phyloP scores from a whole-genome alignment of 208 protist genomes.

The Naegleria fowleri region DNA sequence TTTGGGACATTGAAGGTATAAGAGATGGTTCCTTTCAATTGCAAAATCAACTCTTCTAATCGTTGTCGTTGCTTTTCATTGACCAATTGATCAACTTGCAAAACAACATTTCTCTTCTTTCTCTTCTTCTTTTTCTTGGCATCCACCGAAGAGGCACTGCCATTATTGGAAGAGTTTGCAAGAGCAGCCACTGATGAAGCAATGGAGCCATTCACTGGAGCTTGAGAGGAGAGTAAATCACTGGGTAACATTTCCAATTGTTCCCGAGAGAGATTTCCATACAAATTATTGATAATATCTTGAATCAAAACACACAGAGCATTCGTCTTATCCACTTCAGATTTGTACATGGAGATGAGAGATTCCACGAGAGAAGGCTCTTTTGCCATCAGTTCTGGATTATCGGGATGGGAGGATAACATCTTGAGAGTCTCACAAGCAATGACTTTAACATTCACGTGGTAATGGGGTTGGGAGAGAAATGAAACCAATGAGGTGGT shows the following conservation, averaged over 20 bases:
- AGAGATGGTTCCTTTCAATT: neutral
- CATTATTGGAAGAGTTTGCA: no score
- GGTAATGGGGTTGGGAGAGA: neutral
- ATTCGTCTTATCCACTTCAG: neutral
- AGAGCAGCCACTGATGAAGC: no score
- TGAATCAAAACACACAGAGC: neutral
- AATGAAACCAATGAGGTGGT: neutral
- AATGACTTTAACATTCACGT: neutral
- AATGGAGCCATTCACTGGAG: neutral
- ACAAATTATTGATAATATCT: neutral
- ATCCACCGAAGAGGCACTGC: neutral
- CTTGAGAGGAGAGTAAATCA: neutral
- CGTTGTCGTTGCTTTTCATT: neutral
- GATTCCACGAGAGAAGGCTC: neutral
- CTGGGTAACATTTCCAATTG: neutral
- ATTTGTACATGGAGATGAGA: neutral
- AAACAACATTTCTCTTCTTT: slow-evolving; percentile 8
- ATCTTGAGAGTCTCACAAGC: neutral
- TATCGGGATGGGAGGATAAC: neutral
- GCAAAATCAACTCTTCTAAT: neutral
- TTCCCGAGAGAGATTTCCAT: neutral
- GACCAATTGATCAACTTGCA: neutral
- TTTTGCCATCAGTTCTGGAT: neutral
- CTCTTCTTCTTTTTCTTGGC: neutral
- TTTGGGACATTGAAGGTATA: neutral